Evolutionary conservation across 139 green algal genomes (phyloP).

Genomic region (Picochlorum sp.): DNA sequence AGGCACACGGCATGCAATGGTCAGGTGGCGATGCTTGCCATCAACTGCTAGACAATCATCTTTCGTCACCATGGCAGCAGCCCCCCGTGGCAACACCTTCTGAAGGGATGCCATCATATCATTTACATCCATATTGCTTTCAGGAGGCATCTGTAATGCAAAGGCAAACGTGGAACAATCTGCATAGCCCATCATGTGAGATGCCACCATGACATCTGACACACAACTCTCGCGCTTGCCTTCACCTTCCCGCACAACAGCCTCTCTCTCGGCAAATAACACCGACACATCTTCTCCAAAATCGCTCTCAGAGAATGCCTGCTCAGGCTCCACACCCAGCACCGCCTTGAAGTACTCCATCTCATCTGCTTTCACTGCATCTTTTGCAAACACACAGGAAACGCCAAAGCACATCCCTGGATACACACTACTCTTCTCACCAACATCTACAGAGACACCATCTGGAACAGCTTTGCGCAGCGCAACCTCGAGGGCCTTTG

Average conservation of each 20-base stretch:
- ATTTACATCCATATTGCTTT: background rate
- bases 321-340: slow-evolving; percentile 16
- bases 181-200: background rate
- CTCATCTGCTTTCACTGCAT: slow-evolving; percentile 10
- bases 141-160: too few species aligned
- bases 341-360: slow-evolving; percentile 18
- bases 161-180: too few species aligned
- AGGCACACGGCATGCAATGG: background rate
- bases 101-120: background rate
- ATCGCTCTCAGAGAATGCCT: slow-evolving; percentile 15
- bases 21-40: background rate
- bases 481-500: too few species aligned
- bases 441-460: too few species aligned
- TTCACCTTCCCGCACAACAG: too few species aligned
- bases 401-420: slow-evolving; percentile 6
- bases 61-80: background rate
- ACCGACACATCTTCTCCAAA: slow-evolving; percentile 16
- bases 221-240: background rate
- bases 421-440: background rate
- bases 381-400: background rate
- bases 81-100: background rate
- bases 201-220: slow-evolving; percentile 6
- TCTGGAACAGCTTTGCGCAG: too few species aligned
- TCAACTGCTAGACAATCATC: background rate
- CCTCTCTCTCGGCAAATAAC: background rate